These are phyloP conservation scores for Aspergillus ochraceus DNA, from an alignment of 2,329 filamentous ascomycete species.

Conservation along the genomic window DNA sequence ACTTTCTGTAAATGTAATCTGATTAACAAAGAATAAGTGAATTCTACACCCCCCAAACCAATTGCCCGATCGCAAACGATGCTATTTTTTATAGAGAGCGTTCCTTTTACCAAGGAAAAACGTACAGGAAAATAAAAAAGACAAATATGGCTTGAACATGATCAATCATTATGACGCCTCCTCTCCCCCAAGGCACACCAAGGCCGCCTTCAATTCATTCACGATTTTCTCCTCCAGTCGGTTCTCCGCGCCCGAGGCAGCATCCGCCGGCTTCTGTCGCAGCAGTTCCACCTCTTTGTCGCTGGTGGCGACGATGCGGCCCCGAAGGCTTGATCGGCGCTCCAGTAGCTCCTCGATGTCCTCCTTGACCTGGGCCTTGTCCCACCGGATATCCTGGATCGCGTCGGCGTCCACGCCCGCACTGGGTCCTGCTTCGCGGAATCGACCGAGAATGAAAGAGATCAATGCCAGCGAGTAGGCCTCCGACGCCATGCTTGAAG, in stretches of 20 bases:
- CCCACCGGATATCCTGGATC: conserved; percentile 73
- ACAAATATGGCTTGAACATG: background rate
- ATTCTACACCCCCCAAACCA: background rate
- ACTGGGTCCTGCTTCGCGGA: conserved; percentile 64
- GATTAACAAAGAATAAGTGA: background rate
- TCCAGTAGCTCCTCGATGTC: conserved; percentile 81
- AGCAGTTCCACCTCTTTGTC: conserved; percentile 68
- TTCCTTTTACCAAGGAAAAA: background rate
- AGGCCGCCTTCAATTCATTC: conserved; percentile 61
- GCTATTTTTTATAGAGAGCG: background rate
- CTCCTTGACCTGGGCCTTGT: conserved; percentile 69
- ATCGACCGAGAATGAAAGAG: conserved; percentile 67
- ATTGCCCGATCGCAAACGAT: background rate
- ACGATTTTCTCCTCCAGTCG: conserved; percentile 75
- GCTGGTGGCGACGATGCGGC: conserved; percentile 71
- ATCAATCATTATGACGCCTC: conserved; percentile 31
- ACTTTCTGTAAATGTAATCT: too few relatives aligned
- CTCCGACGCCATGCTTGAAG: conserved; percentile 72
- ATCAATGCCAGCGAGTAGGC: conserved; percentile 77
- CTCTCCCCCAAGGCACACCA: conserved; percentile 43
- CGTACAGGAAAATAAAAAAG: background rate
- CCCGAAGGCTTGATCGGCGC: conserved; percentile 66
- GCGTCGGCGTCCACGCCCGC: conserved; percentile 59
- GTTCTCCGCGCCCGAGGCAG: conserved; percentile 56
- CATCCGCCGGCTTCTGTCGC: conserved; percentile 42